These are phyloP conservation scores for Globisporangium orthogonon DNA, from an alignment of 352 stramenopile species.

Conservation along the genomic window DNA sequence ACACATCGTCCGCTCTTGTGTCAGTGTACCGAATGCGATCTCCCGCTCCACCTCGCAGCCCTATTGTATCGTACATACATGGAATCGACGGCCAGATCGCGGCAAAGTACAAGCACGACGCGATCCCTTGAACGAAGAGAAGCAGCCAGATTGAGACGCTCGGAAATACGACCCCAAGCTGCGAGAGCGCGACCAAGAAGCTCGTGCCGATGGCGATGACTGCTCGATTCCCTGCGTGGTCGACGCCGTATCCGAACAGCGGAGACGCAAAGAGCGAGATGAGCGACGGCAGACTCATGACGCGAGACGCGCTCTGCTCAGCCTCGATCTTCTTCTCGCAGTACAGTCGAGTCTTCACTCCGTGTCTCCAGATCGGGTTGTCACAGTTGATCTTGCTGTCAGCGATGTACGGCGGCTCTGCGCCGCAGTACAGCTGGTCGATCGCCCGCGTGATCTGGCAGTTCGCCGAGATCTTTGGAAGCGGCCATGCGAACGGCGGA, in stretches of 20 bases:
- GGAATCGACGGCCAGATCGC: slow-evolving; percentile 83
- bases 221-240: slow-evolving; percentile 51
- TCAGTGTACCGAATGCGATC: background rate
- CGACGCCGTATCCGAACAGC: slow-evolving; percentile 69
- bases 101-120: slow-evolving; percentile 76
- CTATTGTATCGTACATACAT: slow-evolving; percentile 25
- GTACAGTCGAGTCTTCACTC: slow-evolving; percentile 22
- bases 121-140: slow-evolving; percentile 70
- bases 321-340: slow-evolving; percentile 36
- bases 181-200: slow-evolving; percentile 44
- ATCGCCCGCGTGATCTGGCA: slow-evolving; percentile 24
- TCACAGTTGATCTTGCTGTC: slow-evolving; percentile 49
- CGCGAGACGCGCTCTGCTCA: slow-evolving; percentile 26
- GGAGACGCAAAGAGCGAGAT: slow-evolving; percentile 67
- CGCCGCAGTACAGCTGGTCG: slow-evolving; percentile 30
- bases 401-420: slow-evolving; percentile 25
- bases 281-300: slow-evolving; percentile 81
- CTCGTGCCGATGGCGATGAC: slow-evolving; percentile 46
- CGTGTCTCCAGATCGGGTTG: slow-evolving; percentile 29
- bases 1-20: background rate
- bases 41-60: background rate
- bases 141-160: slow-evolving; percentile 39
- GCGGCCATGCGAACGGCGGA: slow-evolving; percentile 33
- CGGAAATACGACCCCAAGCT: slow-evolving; percentile 52
- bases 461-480: slow-evolving; percentile 27